Percentiles rank a stretch among this genome's conserved stretches.
phyloP scores from a whole-genome alignment of 768 basidiomycete genomes.

The Obba rivulosa region DNA sequence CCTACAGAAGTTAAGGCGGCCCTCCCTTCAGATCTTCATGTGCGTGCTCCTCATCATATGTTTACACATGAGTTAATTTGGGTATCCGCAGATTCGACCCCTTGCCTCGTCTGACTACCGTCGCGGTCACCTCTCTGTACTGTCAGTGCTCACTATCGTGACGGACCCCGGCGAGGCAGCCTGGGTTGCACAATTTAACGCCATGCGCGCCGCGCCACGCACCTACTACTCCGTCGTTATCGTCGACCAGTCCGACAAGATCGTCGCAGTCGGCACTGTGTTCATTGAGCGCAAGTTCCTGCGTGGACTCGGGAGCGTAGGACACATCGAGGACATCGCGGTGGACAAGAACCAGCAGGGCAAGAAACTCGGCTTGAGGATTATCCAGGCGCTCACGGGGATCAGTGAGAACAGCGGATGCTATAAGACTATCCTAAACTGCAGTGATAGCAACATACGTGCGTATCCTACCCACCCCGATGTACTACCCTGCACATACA shows the following conservation, averaged over 20 bases:
- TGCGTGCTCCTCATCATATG: conserved; percentile 27
- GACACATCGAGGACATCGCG: conserved; percentile 98
- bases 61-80: background rate
- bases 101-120: conserved; percentile 79
- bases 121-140: conserved; percentile 80
- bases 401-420: conserved; percentile 77
- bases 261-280: conserved; percentile 80
- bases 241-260: conserved; percentile 68
- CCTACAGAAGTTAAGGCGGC: conserved; percentile 53
- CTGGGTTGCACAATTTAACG: conserved; percentile 67
- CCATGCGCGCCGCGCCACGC: conserved; percentile 42
- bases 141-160: conserved; percentile 66
- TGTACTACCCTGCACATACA: background rate
- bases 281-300: conserved; percentile 95
- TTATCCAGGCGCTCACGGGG: conserved; percentile 81
- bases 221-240: conserved; percentile 89
- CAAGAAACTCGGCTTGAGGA: conserved; percentile 80
- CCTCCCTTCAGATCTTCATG: conserved; percentile 64
- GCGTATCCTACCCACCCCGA: conserved; percentile 30
- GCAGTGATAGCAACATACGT: conserved; percentile 89
- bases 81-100: conserved; percentile 68
- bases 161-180: conserved; percentile 61
- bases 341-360: conserved; percentile 88
- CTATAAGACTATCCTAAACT: conserved; percentile 98
- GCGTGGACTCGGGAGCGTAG: conserved; percentile 76